Conservation (phyloP, 116 monocot species). For the Posidonia oceanica region DNA sequence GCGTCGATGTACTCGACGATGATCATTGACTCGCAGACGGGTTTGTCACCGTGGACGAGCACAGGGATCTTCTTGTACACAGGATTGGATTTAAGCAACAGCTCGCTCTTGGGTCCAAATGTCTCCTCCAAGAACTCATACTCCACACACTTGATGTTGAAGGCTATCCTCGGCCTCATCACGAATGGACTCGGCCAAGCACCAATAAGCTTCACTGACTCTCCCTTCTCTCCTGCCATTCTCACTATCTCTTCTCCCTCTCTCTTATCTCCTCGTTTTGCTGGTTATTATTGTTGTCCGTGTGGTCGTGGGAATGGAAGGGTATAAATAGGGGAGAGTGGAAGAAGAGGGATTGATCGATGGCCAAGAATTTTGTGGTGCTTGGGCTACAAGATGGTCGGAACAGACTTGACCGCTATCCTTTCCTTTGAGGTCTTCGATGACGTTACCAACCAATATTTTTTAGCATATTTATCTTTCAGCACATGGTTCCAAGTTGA, state of each 20-base stretch:
- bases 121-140: constrained; percentile 10
- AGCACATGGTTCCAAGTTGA: too few relatives aligned
- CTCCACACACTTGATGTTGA: constrained; percentile 10
- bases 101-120: constrained; percentile 2
- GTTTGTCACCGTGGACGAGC: constrained; percentile 2
- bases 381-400: too few relatives aligned
- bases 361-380: too few relatives aligned
- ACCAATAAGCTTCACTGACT: constrained; percentile 8
- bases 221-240: constrained; percentile 1
- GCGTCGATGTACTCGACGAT: constrained; percentile 16
- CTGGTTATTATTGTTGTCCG: too few relatives aligned
- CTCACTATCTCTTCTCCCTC: neutral
- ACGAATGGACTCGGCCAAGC: constrained; percentile 14
- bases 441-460: too few relatives aligned
- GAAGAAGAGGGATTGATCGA: too few relatives aligned
- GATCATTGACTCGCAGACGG: constrained; percentile 7
- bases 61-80: constrained; percentile 13
- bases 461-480: too few relatives aligned
- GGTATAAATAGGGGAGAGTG: too few relatives aligned
- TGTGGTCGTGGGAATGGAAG: too few relatives aligned
- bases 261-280: too few relatives aligned
- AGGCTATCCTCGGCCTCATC: constrained; percentile 10
- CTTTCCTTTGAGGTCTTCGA: too few relatives aligned
- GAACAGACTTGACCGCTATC: too few relatives aligned
- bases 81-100: constrained; percentile 8